Conservation (phyloP, 148 eudicot species). For the Agrostemma githago region DNA sequence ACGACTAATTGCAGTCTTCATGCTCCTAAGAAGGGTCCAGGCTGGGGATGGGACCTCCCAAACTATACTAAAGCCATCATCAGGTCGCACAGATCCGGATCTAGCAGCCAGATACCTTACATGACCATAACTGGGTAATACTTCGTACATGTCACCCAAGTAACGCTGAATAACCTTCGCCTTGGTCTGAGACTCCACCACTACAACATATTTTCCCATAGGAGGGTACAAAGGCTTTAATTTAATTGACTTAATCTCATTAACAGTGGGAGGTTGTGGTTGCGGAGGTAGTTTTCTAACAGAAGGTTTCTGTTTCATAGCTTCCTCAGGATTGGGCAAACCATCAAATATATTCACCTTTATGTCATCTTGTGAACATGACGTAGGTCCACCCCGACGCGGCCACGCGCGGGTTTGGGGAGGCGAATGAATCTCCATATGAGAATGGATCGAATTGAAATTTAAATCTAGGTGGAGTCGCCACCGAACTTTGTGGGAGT, state of each 20-base stretch:
- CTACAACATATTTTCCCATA: conserved; percentile 66
- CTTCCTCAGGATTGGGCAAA: conserved; percentile 21
- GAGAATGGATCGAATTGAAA: too few species aligned
- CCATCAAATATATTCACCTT: conserved; percentile 26
- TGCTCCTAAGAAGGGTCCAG: conserved; percentile 91
- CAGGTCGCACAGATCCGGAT: conserved; percentile 93
- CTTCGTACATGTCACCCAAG: conserved; percentile 93
- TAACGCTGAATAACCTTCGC: conserved; percentile 97
- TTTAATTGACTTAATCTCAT: conserved; percentile 36
- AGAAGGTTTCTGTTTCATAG: conserved; percentile 26
- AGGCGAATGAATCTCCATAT: too few species aligned
- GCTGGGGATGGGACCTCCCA: conserved; percentile 99
- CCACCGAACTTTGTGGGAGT: too few species aligned
- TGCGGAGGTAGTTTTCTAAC: conserved; percentile 25
- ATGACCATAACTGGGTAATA: conserved; percentile 96
- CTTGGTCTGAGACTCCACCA: conserved; percentile 90
- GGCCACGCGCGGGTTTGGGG: too few species aligned
- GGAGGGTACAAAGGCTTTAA: conserved; percentile 68
- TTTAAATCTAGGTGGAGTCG: too few species aligned
- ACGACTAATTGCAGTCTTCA: conserved; percentile 84
- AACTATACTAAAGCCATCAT: conserved; percentile 94
- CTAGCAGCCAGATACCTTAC: conserved; percentile 94
- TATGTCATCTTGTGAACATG: conserved; percentile 29
- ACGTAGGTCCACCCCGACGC: too few species aligned
- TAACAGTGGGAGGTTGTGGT: conserved; percentile 24